Evolutionary conservation across 441 rosid species (phyloP).

Genomic region (Arabidopsis hybrid): DNA sequence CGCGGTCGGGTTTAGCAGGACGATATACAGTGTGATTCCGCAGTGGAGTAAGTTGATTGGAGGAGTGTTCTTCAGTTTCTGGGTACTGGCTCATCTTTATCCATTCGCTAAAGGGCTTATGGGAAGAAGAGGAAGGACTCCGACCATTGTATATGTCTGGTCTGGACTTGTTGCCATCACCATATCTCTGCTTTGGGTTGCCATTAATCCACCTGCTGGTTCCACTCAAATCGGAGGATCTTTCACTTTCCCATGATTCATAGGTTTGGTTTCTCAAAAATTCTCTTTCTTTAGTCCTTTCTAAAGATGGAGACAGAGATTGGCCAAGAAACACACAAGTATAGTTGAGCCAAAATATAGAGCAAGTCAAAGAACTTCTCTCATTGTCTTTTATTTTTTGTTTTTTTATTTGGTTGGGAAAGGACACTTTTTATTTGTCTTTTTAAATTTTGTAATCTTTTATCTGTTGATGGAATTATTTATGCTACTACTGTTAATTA

Average conservation of each 20-base stretch:
- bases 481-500: slow-evolving; percentile 20
- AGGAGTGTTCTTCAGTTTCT: slow-evolving; percentile 92
- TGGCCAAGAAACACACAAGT: slow-evolving; percentile 30
- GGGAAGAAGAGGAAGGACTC: slow-evolving; percentile 96
- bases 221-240: slow-evolving; percentile 82
- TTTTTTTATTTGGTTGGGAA: slow-evolving; percentile 11
- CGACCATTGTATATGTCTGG: slow-evolving; percentile 95
- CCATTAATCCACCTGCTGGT: slow-evolving; percentile 83
- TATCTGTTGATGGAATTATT: slow-evolving; percentile 27
- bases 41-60: slow-evolving; percentile 87
- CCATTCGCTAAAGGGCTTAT: slow-evolving; percentile 92
- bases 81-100: slow-evolving; percentile 93
- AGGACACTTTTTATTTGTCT: slow-evolving; percentile 39
- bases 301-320: slow-evolving; percentile 15
- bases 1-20: slow-evolving; percentile 88
- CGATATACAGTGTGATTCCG: slow-evolving; percentile 78
- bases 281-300: neutral
- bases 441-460: slow-evolving; percentile 31
- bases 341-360: slow-evolving; percentile 29
- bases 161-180: slow-evolving; percentile 91
- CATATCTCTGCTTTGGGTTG: slow-evolving; percentile 96
- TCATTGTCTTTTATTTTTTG: slow-evolving; percentile 6
- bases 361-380: slow-evolving; percentile 31
- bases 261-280: slow-evolving; percentile 37
- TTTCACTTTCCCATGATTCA: slow-evolving; percentile 82